phyloP scores from a whole-genome alignment of 2,329 filamentous ascomycete genomes.

The Cercospora sp. region DNA sequence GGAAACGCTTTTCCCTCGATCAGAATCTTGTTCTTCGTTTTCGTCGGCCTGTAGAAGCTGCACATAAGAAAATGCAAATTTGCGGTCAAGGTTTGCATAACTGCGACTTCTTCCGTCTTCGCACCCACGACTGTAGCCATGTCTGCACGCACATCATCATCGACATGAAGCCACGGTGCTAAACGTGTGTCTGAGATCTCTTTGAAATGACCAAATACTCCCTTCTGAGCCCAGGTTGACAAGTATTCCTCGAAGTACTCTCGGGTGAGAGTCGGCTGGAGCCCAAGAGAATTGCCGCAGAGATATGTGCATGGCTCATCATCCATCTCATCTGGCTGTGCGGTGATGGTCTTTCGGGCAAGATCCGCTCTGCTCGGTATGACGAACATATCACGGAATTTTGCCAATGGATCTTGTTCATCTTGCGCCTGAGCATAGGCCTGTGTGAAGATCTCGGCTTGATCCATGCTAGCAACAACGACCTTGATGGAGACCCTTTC shows the following conservation, averaged over 20 bases:
- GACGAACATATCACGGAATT: slow-evolving; percentile 66
- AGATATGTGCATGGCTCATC: slow-evolving; percentile 68
- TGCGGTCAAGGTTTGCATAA: slow-evolving; percentile 83
- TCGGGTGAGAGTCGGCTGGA: slow-evolving; percentile 71
- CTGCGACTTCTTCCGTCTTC: slow-evolving; percentile 69
- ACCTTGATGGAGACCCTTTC: background rate
- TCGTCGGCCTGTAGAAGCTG: slow-evolving; percentile 74
- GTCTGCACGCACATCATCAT: slow-evolving; percentile 69
- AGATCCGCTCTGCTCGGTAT: slow-evolving; percentile 74
- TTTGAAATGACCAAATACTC: slow-evolving; percentile 80
- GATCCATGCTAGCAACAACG: slow-evolving; percentile 18
- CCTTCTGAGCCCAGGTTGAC: slow-evolving; percentile 79
- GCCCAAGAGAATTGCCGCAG: slow-evolving; percentile 84
- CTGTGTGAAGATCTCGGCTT: slow-evolving; percentile 17
- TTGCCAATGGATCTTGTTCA: slow-evolving; percentile 41
- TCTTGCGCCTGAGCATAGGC: slow-evolving; percentile 37
- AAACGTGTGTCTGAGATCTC: slow-evolving; percentile 67
- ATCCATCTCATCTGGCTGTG: slow-evolving; percentile 25
- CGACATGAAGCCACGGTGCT: slow-evolving; percentile 74
- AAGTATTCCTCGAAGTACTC: slow-evolving; percentile 71
- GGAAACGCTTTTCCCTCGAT: slow-evolving; percentile 90
- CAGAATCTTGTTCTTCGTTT: slow-evolving; percentile 71
- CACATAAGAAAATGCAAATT: slow-evolving; percentile 82
- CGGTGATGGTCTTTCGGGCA: slow-evolving; percentile 59
- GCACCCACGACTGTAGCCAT: slow-evolving; percentile 76